phyloP scores from a whole-genome alignment of 768 basidiomycete genomes.

The Dioszegia hungarica region DNA sequence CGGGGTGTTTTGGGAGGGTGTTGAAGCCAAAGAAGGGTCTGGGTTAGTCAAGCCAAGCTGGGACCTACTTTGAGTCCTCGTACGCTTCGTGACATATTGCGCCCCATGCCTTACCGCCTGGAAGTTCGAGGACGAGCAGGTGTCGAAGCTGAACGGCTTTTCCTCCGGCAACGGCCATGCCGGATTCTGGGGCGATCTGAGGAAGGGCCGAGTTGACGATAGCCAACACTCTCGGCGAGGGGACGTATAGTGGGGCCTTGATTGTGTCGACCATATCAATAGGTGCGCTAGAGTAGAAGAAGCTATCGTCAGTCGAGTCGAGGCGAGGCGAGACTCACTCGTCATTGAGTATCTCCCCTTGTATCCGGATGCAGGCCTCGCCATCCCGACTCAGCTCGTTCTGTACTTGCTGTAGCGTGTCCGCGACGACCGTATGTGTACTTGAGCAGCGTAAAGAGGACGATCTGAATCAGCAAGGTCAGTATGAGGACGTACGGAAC shows the following conservation, averaged over 20 bases:
- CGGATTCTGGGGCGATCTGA: conserved; percentile 26
- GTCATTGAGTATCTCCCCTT: conserved; percentile 41
- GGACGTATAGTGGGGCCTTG: conserved; percentile 36
- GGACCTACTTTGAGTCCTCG: conserved; percentile 31
- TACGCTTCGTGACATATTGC: conserved; percentile 32
- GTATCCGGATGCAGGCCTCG: conserved; percentile 36
- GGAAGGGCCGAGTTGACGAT: conserved; percentile 37
- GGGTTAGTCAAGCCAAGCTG: background rate
- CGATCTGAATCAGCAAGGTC: conserved; percentile 37
- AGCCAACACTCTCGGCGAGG: conserved; percentile 38
- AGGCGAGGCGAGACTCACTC: conserved; percentile 25
- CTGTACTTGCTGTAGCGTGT: conserved; percentile 30
- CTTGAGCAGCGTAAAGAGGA: conserved; percentile 21
- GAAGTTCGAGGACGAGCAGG: conserved; percentile 44
- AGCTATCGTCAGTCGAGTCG: conserved; percentile 25
- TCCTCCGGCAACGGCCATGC: conserved; percentile 28
- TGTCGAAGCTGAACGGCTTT: conserved; percentile 34
- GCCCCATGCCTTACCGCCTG: conserved; percentile 33
- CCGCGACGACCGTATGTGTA: conserved; percentile 33
- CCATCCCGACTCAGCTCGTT: conserved; percentile 34
- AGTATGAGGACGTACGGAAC: background rate
- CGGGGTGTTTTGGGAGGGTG: conserved; percentile 40
- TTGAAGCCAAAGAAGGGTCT: conserved; percentile 47
- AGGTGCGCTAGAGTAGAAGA: conserved; percentile 42
- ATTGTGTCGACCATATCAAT: conserved; percentile 36